Percentiles rank a stretch among this genome's conserved stretches.
These are phyloP conservation scores for Antitrichia curtipendula DNA, from an alignment of 225 moss, liverwort and hornwort genomes.

Conservation along the genomic window DNA sequence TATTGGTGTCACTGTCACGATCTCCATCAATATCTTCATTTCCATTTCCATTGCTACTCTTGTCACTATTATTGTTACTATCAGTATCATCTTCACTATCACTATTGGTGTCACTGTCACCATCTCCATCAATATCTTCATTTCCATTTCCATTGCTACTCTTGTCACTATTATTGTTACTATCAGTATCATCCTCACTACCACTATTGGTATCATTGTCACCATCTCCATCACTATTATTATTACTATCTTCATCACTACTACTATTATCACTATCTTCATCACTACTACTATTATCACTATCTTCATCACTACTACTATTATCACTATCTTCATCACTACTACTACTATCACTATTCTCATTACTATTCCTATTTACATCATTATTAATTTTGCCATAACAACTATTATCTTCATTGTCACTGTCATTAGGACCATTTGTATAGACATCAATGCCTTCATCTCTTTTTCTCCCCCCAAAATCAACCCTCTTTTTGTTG, in stretches of 20 bases:
- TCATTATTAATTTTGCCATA: background rate
- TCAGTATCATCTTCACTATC: too few relatives aligned
- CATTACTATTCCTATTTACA: background rate
- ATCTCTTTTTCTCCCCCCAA: fast-evolving
- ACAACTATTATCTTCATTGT: background rate
- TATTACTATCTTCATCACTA: too few relatives aligned
- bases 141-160: background rate
- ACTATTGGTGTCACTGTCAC: too few relatives aligned
- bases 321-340: background rate
- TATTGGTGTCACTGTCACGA: fast-evolving
- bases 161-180: background rate
- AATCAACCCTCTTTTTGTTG: background rate
- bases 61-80: too few relatives aligned
- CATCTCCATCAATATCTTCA: background rate
- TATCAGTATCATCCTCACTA: too few relatives aligned
- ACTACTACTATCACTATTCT: too few relatives aligned
- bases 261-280: too few relatives aligned
- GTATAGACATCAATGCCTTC: background rate
- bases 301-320: too few relatives aligned
- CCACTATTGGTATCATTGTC: too few relatives aligned
- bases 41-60: background rate
- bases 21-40: background rate
- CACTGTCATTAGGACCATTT: background rate
- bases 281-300: too few relatives aligned
- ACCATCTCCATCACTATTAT: too few relatives aligned